Evolutionary conservation across 73 alveolate genomes (phyloP), one percentile per base, ranked within the genome.

Genomic region (Tetrahymena borealis): DNA sequence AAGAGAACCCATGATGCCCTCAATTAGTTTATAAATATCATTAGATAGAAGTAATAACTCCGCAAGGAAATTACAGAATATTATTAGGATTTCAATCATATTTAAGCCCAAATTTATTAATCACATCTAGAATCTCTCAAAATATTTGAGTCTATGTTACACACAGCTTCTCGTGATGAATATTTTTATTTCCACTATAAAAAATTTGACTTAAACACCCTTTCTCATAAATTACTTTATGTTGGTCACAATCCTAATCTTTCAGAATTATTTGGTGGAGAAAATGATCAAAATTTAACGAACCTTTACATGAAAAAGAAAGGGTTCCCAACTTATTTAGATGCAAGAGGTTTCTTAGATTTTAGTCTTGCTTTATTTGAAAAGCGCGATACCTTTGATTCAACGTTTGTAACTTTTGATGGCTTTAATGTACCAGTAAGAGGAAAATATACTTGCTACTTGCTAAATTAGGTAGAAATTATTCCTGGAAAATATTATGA

Each of bases 221-320:
- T 60, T 13, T 60, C 85, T 18, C 85, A 60, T 20, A 60, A 60
- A 60, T n/a, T 60, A 13, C 85, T 60, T 2, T 60, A 60, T n/a
- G 85, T 60, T 60, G 85, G 85, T n/a, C 85, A 60, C 85, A 60
- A 60, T 20, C 85, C 85, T 60, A 60, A 60, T 60, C 85, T 60
- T 15, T 60, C 85, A 24, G 85, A 60, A 60, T 60, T 60, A 60
- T 60, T 60, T 60, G 85, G 85, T 13, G 85, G 85, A 15, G 85
- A 60, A 10, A 60, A 60, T 15, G 85, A 60, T 60, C 28, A 60
- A 60, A 60, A 60, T n/a, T 35, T 60, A 3, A 60, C 85, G 10
- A 60, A 60, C 28, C 85, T 60, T 35, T 60, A 60, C 16, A 60
- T 60, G 85, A 60, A 60, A n/a, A 60, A 60, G 85, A 60, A 60